Conservation (phyloP, 352 stramenopile genomes). For the Pythium periplocum region DNA sequence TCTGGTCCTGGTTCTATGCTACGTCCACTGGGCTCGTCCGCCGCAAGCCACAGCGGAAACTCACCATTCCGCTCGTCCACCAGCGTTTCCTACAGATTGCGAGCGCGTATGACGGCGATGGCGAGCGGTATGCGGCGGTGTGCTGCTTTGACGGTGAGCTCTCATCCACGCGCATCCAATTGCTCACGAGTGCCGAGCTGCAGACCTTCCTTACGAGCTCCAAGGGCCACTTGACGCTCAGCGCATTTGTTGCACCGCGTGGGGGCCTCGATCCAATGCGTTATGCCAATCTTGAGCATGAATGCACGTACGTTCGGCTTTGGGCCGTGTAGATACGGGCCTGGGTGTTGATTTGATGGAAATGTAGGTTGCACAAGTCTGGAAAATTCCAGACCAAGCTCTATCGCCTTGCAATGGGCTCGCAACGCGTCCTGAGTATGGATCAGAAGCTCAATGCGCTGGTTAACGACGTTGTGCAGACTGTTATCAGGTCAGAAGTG, state of each 20-base stretch:
- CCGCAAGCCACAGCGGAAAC: constrained; percentile 51
- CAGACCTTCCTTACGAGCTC: constrained; percentile 39
- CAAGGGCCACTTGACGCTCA: constrained; percentile 34
- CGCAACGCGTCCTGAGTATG: constrained; percentile 63
- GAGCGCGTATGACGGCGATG: constrained; percentile 17
- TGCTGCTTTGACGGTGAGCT: constrained; percentile 59
- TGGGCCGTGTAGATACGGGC: background rate
- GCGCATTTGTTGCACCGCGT: constrained; percentile 56
- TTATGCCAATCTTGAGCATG: constrained; percentile 73
- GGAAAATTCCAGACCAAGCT: constrained; percentile 54
- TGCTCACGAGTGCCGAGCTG: constrained; percentile 46
- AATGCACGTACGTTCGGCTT: constrained; percentile 47
- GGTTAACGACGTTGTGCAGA: constrained; percentile 40
- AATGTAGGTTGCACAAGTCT: constrained; percentile 48
- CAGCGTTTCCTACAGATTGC: constrained; percentile 34
- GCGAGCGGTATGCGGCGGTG: constrained; percentile 27
- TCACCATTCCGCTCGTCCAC: constrained; percentile 33
- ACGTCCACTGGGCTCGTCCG: constrained; percentile 43
- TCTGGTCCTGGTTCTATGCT: constrained; percentile 76
- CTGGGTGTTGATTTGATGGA: constrained; percentile 3
- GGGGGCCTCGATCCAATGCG: constrained; percentile 54
- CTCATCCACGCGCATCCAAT: constrained; percentile 26
- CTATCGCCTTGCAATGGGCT: constrained; percentile 56
- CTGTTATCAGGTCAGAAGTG: constrained; percentile 25
- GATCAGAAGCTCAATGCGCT: constrained; percentile 49